Evolutionary conservation across 2,329 filamentous ascomycete species (phyloP).

Genomic region (Colletotrichum lentis): DNA sequence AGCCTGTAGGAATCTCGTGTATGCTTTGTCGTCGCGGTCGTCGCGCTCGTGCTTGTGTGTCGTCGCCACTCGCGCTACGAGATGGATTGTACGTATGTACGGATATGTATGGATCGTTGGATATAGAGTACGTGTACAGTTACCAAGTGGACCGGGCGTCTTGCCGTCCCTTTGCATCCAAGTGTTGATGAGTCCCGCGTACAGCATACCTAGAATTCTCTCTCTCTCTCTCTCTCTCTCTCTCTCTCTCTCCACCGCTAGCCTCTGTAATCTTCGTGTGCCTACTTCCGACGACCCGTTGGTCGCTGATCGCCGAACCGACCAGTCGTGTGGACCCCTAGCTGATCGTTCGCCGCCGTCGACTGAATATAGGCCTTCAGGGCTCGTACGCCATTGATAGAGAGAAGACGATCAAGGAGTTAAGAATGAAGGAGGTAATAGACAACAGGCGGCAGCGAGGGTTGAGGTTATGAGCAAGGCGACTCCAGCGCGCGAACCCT

Average conservation of each 20-base stretch:
- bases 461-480: constrained; percentile 5
- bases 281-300: constrained; percentile 21
- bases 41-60: constrained; percentile 1
- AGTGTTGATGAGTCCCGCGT: constrained; percentile 32
- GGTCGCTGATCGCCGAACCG: neutral
- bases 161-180: constrained; percentile 20
- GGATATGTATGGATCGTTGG: no score
- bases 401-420: neutral
- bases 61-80: constrained; percentile 18
- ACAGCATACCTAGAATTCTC: constrained; percentile 23
- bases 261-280: neutral
- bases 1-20: constrained; percentile 37
- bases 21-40: constrained; percentile 6
- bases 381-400: constrained; percentile 11
- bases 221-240: no score
- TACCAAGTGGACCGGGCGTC: constrained; percentile 12
- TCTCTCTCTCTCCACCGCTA: neutral
- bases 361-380: constrained; percentile 36
- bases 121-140: no score
- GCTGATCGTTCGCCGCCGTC: constrained; percentile 7
- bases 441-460: neutral
- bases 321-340: constrained; percentile 19
- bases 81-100: neutral
- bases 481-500: neutral
- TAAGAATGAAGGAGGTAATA: constrained; percentile 23